phyloP scores from a whole-genome alignment of 129 eudicot genomes.

The Helichrysum umbraculigerum region DNA sequence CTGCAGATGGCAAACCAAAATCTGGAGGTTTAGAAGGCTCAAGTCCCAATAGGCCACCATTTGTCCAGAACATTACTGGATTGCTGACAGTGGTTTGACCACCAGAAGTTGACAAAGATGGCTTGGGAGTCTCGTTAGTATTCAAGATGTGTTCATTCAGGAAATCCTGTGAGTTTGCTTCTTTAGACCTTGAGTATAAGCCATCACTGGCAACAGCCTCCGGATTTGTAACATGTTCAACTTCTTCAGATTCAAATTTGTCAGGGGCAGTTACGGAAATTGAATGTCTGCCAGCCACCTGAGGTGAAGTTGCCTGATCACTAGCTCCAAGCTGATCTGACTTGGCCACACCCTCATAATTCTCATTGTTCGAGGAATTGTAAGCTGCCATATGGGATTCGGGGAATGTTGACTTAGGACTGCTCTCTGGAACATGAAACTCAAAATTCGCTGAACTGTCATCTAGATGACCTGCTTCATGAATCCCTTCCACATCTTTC shows the following conservation, averaged over 20 bases:
- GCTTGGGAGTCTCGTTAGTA: slow-evolving; percentile 39
- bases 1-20: slow-evolving; percentile 43
- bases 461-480: slow-evolving; percentile 20
- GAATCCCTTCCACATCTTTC: slow-evolving; percentile 27
- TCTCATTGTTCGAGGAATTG: slow-evolving; percentile 21
- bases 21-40: slow-evolving; percentile 97
- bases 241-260: slow-evolving; percentile 28
- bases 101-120: slow-evolving; percentile 44
- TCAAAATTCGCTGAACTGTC: slow-evolving; percentile 32
- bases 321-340: slow-evolving; percentile 14
- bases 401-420: slow-evolving; percentile 19
- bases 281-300: slow-evolving; percentile 25
- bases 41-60: slow-evolving; percentile 87
- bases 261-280: slow-evolving; percentile 26
- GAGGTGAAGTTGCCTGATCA: slow-evolving; percentile 23
- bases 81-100: slow-evolving; percentile 27
- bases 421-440: slow-evolving; percentile 31
- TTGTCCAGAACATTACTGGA: slow-evolving; percentile 80
- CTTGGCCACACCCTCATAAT: slow-evolving; percentile 22
- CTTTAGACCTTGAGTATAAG: slow-evolving; percentile 14
- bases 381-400: slow-evolving; percentile 28
- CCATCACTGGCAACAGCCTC: slow-evolving; percentile 16
- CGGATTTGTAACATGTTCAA: slow-evolving; percentile 23
- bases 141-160: slow-evolving; percentile 26
- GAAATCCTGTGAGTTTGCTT: slow-evolving; percentile 25